Evolutionary conservation across 345 rosid genomes (phyloP), one percentile per base, ranked within the genome.

Genomic region (Salix udensis): DNA sequence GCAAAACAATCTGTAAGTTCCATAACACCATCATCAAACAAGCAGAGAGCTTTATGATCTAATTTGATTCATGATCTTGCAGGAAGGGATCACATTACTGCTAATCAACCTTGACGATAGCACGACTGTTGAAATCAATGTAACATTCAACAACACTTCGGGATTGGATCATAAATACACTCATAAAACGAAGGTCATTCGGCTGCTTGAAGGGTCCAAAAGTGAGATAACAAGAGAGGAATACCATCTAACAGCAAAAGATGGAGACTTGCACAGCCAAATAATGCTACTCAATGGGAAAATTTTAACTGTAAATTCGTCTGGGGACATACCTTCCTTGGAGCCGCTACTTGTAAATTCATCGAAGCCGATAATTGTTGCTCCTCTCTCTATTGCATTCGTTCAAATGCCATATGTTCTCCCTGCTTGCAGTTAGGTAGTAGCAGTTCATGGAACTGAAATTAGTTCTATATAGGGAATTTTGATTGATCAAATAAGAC

Each of bases 221-320:
- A 71, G 36, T 1, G 85, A 75, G 64, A 78, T 62, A 68, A 79
- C 72, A 39, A 88, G 99, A 84, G 94, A 93, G 74, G 97, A 96
- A 83, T 96, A 94, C 74, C 99, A 91, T 84, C 83, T 96, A 67
- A 91, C 88, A 65, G 86, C 94, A 18, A 79, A 92, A 72, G 93
- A 92, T 67, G 93, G 96, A 67, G 69, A 96, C 77, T 72, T 94
- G 80, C 98, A 91, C 39, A 92, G 97, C 88, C 97, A 85, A 84
- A 85, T 77, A 23, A 84, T 96, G 90, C 88, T 90, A 77, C 98
- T 94, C 12, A 96, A 94, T 52, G 96, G 97, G 65, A 84, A 92
- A n/a, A 74, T 58, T 67, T 81, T 96, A 74, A 79, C 79, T 46
- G 89, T 96, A 81, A 84, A 77, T 77, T 81, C 92, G 16, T 44